Base-by-base conservation (phyloP, 139 green algal genomes). In the Choricystis sp. region DNA sequence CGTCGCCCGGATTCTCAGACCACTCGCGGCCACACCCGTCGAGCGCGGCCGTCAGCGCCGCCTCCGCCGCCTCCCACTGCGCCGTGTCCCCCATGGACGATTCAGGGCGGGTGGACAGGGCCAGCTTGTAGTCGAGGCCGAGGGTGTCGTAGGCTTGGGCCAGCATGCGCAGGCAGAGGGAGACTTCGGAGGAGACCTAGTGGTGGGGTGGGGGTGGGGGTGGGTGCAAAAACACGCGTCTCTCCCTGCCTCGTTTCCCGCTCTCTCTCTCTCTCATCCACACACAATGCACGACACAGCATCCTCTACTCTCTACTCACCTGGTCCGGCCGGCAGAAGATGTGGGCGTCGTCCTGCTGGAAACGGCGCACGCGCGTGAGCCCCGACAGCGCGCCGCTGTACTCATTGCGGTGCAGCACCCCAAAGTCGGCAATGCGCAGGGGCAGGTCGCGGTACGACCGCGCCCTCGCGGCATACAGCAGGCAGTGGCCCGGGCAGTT, bases 401-500 rank as follows among this genome's bases (percentile, higher is more conserved):
- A 96, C 78, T 96, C 89, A 74, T 96, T 96, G 62, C 88, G 79
- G 77, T 98, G 92, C 64, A 98, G 82, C 69, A 98, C 92, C 49
- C 92, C 92, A 80, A 97, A 98, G 78, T 98, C 92, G 0, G 92
- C 92, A 29, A 94, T 49, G 3, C 92, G 79, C 70, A 97, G 65
- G 2, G 92, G 92, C 62, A 98, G 81, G 78, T 98, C 92, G 60
- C 92, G 79, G 77, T 96, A 98, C 1, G 86, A 94, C 57, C 92
- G 84, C 61, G 71, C 77, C 57, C 86, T 77, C 72, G 84, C 72
- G 29, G 64, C 80, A 74, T 97, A 98, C 83, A 98, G 94, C 28
- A 98, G 65, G 77, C 92, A 98, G 75, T 98, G 92, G 31, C 90
- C 86, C 25, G 92, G 92, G 79, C 92, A 98, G 81, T 98, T 98